phyloP scores from a whole-genome alignment of 805 yeast species.

The Saturnispora saitoi region DNA sequence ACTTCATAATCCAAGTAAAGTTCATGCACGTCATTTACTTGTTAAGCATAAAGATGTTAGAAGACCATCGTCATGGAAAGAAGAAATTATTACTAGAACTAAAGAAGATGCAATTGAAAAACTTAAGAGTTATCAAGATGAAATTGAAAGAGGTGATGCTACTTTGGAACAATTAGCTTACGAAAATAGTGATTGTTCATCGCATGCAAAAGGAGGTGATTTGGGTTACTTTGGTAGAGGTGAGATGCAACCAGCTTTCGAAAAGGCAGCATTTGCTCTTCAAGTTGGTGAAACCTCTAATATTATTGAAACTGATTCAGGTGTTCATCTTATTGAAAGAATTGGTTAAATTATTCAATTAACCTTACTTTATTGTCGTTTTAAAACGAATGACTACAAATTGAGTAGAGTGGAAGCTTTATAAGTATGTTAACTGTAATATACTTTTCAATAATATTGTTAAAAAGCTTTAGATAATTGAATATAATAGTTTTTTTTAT shows the following conservation, averaged over 20 bases:
- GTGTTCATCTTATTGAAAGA: conserved; percentile 82
- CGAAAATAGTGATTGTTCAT: conserved; percentile 82
- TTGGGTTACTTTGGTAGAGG: conserved; percentile 83
- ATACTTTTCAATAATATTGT: too few relatives aligned
- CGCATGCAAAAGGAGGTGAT: conserved; percentile 85
- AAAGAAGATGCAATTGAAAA: conserved; percentile 77
- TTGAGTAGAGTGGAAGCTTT: neutral
- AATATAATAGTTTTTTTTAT: too few relatives aligned
- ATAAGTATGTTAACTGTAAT: too few relatives aligned
- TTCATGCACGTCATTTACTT: conserved; percentile 74
- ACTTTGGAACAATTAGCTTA: conserved; percentile 65
- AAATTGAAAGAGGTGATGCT: conserved; percentile 55
- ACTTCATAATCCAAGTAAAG: conserved; percentile 49
- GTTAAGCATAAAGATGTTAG: conserved; percentile 78
- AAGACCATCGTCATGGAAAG: conserved; percentile 88
- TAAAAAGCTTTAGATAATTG: too few relatives aligned
- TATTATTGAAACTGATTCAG: conserved; percentile 82
- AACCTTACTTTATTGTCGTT: neutral
- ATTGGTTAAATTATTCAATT: conserved; percentile 42
- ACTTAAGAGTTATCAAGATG: conserved; percentile 46
- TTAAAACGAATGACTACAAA: neutral
- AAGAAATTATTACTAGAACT: conserved; percentile 59
- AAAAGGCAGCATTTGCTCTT: conserved; percentile 73
- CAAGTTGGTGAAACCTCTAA: conserved; percentile 78
- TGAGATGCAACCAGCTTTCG: conserved; percentile 93